Base-by-base conservation (phyloP, 805 yeast species). In the Schizosaccharomyces osmophilus region DNA sequence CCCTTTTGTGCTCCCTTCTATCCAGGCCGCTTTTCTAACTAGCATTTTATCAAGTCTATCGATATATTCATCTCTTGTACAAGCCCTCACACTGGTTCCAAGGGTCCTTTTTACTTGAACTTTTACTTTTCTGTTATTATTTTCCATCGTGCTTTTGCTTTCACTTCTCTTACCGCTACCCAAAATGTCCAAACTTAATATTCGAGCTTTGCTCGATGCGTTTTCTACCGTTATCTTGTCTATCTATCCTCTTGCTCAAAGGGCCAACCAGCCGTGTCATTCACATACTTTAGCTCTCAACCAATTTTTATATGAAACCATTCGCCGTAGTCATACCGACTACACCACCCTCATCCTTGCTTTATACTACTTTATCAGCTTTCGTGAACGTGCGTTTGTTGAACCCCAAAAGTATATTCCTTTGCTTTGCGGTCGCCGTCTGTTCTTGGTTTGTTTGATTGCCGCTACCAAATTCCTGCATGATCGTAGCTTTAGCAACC, bases 401-500 rank as follows among this genome's bases (percentile, higher is more conserved):
- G 61, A 63, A 58, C 41, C 61, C 55, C 5, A 48, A 57, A 24
- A 26, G 39, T 48, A 51, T 62, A 64, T 9, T 61, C 66, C 57
- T 22, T 29, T 51, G 55, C 58, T 60, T 17, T 82, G 85, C 67
- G 83, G 87, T 6, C 81, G 85, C 66, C 79, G 84, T 64, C 77
- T 81, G 54, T 82, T 87, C 64, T 74, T 87, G 63, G 78, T 82
- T 1, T 78, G 85, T 67, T 69, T 87, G 61, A 84, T 86, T 61
- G 73, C 87, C 48, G 82, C 93, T 3, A 78, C 83, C 61, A 87
- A 87, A 69, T 85, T 81, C 69, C 74, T 78, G 63, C 87, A 82
- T 68, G 95, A 87, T 71, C 78, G 80, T 60, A 83, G 82, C 68
- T 85, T 79, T 70, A 75, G 84, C 39, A 76, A 84, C 65, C 77